These are phyloP conservation scores for Pleurotus eryngii DNA, from an alignment of 768 basidiomycete genomes.

Conservation along the genomic window DNA sequence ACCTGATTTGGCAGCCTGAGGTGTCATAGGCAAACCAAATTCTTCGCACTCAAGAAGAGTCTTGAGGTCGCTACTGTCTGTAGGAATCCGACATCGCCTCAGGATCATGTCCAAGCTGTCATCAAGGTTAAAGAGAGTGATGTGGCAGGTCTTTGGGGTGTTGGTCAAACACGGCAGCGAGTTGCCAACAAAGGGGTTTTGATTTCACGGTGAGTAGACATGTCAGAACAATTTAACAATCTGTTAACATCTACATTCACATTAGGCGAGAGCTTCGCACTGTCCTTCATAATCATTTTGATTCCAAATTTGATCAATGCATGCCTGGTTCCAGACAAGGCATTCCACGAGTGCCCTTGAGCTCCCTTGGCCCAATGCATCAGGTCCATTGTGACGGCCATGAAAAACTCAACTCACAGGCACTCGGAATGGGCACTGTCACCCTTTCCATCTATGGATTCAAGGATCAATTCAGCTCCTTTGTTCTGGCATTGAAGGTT, in stretches of 20 bases:
- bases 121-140: conserved; percentile 10
- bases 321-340: conserved; percentile 12
- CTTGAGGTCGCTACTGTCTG: background rate
- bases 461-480: conserved; percentile 16
- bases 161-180: conserved; percentile 11
- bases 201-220: conserved; percentile 4
- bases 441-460: background rate
- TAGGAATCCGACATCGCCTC: background rate
- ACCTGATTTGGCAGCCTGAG: too few relatives aligned
- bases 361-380: conserved; percentile 15
- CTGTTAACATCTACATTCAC: background rate
- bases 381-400: conserved; percentile 21
- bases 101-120: background rate
- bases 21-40: background rate
- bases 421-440: conserved; percentile 18
- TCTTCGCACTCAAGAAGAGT: background rate
- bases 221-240: background rate
- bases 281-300: conserved; percentile 4
- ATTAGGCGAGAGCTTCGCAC: background rate
- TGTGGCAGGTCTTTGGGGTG: conserved; percentile 12
- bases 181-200: conserved; percentile 11
- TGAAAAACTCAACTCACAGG: conserved; percentile 20
- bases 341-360: conserved; percentile 6
- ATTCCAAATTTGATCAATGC: conserved; percentile 10
- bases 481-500: conserved; percentile 12